Evolutionary conservation across 805 yeast species (phyloP), one percentile per base, ranked within the genome.

Genomic region (Yarrowia sp.): DNA sequence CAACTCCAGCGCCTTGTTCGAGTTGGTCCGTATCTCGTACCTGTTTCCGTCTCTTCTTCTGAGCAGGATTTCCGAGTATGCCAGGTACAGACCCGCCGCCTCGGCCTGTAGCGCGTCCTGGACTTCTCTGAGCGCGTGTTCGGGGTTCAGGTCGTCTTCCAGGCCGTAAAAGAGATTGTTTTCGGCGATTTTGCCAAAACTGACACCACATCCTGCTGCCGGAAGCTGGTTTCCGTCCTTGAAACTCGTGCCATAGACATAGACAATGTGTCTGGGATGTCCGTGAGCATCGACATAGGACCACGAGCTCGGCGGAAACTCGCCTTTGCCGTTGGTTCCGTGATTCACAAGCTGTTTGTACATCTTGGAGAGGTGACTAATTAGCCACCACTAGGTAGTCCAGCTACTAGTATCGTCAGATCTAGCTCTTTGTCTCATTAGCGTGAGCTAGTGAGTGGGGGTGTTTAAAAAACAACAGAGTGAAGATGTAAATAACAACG

Each of bases 41-140:
- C 15, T 20, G 44, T 38, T 38, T 19, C 60, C 60, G 3, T 53
- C 20, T 4, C 15, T 12, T 38, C 44, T 9, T 24, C 60, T n/a
- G 5, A 53, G 60, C 33, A 53, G 9, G 9, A 53, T 53, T 10
- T 53, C 60, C 5, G 60, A 53, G 14, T 14, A 53, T 2, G 60
- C 60, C 2, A 53, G 44, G 14, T 38, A 53, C 34, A 53, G 20
- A 7, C 44, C 60, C 2, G 60, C 60, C 1, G 60, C 34, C 9
- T 53, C 44, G 14, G 60, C 60, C 60, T 53, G 60, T 14, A 53
- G 14, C 9, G 44, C 19, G 9, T 53, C 60, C 60, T 39, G 60
- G 36, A 38, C 44, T 12, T 53, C 60, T 38, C 60, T 9, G 3
- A 39, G 34, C 2, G 19, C 44, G 2, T 13, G 12, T 9, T 20